Evolutionary conservation across 2,329 filamentous ascomycete genomes (phyloP).

Genomic region (Mariannaea elegans): DNA sequence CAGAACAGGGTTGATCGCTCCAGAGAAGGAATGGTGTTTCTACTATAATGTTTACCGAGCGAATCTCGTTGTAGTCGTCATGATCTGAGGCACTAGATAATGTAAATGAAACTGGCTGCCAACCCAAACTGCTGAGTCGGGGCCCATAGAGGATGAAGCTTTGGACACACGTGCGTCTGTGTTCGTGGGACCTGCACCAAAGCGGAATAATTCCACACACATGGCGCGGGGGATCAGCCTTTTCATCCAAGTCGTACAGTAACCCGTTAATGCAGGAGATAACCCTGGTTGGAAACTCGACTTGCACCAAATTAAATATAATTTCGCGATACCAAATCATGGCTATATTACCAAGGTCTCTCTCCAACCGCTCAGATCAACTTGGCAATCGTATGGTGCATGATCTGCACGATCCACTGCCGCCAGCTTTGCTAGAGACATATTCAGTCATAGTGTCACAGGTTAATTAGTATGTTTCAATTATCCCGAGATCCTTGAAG

Average conservation of each 20-base stretch:
- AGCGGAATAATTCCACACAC: neutral
- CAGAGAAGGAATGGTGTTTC: neutral
- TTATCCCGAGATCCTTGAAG: neutral
- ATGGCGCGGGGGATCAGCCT: neutral
- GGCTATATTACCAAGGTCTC: too few relatives aligned
- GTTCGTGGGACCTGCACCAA: neutral
- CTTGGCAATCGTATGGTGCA: too few relatives aligned
- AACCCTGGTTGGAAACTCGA: too few relatives aligned
- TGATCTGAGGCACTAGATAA: neutral
- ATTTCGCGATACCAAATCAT: too few relatives aligned
- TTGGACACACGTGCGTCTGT: neutral
- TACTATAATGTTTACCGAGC: neutral
- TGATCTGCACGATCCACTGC: too few relatives aligned
- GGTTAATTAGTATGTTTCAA: neutral
- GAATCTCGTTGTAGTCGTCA: neutral
- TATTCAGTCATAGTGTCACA: neutral
- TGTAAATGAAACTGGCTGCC: constrained; percentile 22
- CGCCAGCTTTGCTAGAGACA: neutral
- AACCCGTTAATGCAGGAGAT: too few relatives aligned
- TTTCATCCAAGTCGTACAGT: too few relatives aligned
- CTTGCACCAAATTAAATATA: too few relatives aligned
- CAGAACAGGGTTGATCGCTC: neutral
- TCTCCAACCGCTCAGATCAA: too few relatives aligned
- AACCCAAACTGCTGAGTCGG: neutral
- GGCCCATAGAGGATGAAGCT: neutral